A percentile compares a stretch with the other conserved stretches of the same genome.
Evolutionary conservation across 495 filamentous ascomycete species (phyloP).

Genomic region (Gamarada debralockiae): DNA sequence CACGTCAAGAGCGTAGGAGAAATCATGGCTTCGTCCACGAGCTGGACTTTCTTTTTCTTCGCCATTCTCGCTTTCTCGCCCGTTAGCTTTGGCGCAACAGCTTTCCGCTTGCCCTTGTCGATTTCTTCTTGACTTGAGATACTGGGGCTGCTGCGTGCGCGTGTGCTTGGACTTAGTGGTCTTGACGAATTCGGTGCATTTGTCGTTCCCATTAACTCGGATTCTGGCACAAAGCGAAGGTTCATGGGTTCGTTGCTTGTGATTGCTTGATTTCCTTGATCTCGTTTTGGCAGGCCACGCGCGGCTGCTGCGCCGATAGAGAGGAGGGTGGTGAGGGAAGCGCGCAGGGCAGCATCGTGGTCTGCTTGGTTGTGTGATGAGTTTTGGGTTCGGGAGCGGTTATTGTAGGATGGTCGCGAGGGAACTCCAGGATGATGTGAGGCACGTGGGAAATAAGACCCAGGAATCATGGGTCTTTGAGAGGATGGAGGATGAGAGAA

Average conservation of each 20-base stretch:
- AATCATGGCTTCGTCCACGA: slow-evolving; percentile 34
- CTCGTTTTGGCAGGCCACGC: slow-evolving; percentile 69
- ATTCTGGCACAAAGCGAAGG: slow-evolving; percentile 70
- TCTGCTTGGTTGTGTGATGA: slow-evolving; percentile 63
- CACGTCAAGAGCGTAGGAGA: slow-evolving; percentile 82
- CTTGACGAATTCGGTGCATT: slow-evolving; percentile 25
- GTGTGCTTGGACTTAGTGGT: slow-evolving; percentile 20
- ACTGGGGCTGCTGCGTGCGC: slow-evolving; percentile 26
- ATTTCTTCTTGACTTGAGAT: slow-evolving; percentile 27
- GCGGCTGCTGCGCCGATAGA: slow-evolving; percentile 83
- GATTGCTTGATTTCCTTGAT: slow-evolving; percentile 20
- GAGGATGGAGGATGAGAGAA: slow-evolving; percentile 79
- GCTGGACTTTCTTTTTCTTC: slow-evolving; percentile 51
- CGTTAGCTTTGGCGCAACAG: slow-evolving; percentile 39
- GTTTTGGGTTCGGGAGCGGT: slow-evolving; percentile 6
- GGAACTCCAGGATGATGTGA: slow-evolving; percentile 28
- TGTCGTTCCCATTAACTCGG: slow-evolving; percentile 54
- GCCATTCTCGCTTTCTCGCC: slow-evolving; percentile 25
- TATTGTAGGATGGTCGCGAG: slow-evolving; percentile 24
- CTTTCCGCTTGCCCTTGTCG: slow-evolving; percentile 47
- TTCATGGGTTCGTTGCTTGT: slow-evolving; percentile 46
- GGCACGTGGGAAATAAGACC: slow-evolving; percentile 28
- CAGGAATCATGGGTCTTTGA: slow-evolving; percentile 38
- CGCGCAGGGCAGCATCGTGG: slow-evolving; percentile 88
- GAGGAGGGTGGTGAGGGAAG: slow-evolving; percentile 89